Conservation (phyloP, 257 asterid species). For the Solanum gandarillasii region DNA sequence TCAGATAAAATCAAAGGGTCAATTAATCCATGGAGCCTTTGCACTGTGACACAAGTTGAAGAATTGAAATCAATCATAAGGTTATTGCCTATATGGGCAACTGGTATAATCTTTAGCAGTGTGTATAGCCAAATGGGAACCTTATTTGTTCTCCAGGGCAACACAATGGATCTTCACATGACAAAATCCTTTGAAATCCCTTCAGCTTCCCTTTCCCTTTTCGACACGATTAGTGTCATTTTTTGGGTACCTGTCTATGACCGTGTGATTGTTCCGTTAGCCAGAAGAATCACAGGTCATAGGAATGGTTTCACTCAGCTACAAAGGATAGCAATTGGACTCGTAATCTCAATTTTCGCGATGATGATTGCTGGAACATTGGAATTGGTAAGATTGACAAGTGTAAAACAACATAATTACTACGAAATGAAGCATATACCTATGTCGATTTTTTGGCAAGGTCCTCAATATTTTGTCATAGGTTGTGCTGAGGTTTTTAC, state of each 20-base stretch:
- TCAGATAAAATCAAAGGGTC: conserved; percentile 27
- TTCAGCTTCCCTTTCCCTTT: conserved; percentile 47
- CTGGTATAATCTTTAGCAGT: conserved; percentile 49
- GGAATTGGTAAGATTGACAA: conserved; percentile 27
- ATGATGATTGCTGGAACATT: conserved; percentile 40
- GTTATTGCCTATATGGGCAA: conserved; percentile 54
- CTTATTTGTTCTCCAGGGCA: conserved; percentile 55
- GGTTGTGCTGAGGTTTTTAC: conserved; percentile 67
- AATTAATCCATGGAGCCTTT: conserved; percentile 36
- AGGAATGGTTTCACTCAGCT: conserved; percentile 61
- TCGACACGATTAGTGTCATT: conserved; percentile 53
- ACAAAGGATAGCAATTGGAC: conserved; percentile 54
- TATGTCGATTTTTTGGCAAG: conserved; percentile 52
- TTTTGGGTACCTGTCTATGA: conserved; percentile 59
- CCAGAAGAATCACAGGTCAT: conserved; percentile 35
- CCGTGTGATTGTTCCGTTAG: conserved; percentile 34
- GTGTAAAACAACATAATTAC: conserved; percentile 20
- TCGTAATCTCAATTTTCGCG: conserved; percentile 40
- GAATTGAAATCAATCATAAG: conserved; percentile 46
- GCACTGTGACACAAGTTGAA: conserved; percentile 65
- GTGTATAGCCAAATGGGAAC: conserved; percentile 70
- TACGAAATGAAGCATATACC: conserved; percentile 32
- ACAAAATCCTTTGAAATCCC: conserved; percentile 40
- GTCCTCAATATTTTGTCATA: conserved; percentile 53
- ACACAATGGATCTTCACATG: conserved; percentile 40